These are phyloP conservation scores for Aspergillus costaricaensis DNA, from an alignment of 2,329 filamentous ascomycete genomes.

Conservation along the genomic window DNA sequence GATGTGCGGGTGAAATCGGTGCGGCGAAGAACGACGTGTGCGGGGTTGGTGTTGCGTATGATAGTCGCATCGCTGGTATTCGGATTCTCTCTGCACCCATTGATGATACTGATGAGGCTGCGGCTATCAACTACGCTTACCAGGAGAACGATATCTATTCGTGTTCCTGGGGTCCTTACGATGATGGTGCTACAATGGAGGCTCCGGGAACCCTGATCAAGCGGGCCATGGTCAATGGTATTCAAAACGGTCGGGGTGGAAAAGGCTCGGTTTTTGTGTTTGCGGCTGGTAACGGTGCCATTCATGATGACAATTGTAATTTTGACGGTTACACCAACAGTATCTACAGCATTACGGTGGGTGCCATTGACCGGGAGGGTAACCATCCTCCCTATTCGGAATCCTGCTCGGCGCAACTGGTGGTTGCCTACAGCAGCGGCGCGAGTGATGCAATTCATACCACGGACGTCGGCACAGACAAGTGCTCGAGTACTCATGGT, in stretches of 20 bases:
- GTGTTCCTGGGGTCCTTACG: slow-evolving; percentile 96
- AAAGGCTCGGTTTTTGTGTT: slow-evolving; percentile 94
- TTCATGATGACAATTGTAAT: slow-evolving; percentile 91
- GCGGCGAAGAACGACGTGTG: slow-evolving; percentile 92
- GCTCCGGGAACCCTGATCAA: slow-evolving; percentile 85
- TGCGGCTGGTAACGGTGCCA: slow-evolving; percentile 90
- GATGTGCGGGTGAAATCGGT: slow-evolving; percentile 91
- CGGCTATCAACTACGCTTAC: slow-evolving; percentile 88
- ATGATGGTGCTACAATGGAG: slow-evolving; percentile 93
- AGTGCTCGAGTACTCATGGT: slow-evolving; percentile 80
- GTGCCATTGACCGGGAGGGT: slow-evolving; percentile 84
- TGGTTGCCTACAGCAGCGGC: slow-evolving; percentile 95
- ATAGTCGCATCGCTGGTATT: slow-evolving; percentile 85
- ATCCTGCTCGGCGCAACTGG: slow-evolving; percentile 89
- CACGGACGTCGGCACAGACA: slow-evolving; percentile 83
- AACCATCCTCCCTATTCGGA: slow-evolving; percentile 96
- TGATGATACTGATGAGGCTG: slow-evolving; percentile 86
- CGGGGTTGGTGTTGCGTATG: slow-evolving; percentile 92
- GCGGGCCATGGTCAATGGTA: slow-evolving; percentile 85
- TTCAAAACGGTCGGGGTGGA: slow-evolving; percentile 82
- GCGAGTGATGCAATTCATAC: slow-evolving; percentile 89
- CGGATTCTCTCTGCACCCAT: slow-evolving; percentile 91
- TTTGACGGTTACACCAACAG: slow-evolving; percentile 99
- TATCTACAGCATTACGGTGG: slow-evolving; percentile 97
- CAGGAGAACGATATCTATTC: slow-evolving; percentile 96